Evolutionary conservation across 208 protist species (phyloP).

Genomic region (Trypanosoma lewisi): DNA sequence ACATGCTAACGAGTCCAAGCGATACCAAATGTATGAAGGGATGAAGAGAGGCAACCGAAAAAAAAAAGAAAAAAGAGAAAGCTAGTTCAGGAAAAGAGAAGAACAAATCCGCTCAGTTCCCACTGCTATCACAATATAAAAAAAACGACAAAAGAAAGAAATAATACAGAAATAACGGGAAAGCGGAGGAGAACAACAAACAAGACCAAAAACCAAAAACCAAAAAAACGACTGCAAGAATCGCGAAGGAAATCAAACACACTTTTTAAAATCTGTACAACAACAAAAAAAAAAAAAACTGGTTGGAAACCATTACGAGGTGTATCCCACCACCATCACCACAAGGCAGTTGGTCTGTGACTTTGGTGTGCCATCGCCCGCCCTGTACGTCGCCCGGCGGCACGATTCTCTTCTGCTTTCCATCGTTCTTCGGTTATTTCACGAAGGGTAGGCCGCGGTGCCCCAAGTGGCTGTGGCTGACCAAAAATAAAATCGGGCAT

Average conservation of each 20-base stretch:
- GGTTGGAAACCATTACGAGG: neutral
- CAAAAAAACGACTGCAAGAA: neutral
- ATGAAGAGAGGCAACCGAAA: too few relatives aligned
- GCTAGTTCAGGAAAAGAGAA: too few relatives aligned
- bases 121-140: too few relatives aligned
- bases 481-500: constrained; percentile 52
- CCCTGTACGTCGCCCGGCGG: constrained; percentile 47
- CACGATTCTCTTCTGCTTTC: constrained; percentile 34
- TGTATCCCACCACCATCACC: too few relatives aligned
- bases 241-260: too few relatives aligned
- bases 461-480: constrained; percentile 14
- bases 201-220: neutral
- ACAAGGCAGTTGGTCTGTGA: constrained; percentile 58
- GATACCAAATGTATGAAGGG: too few relatives aligned
- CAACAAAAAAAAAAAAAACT: neutral
- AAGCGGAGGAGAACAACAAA: neutral
- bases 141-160: constrained; percentile 24
- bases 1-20: too few relatives aligned
- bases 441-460: constrained; percentile 30
- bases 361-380: constrained; percentile 44
- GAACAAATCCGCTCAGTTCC: too few relatives aligned
- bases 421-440: constrained; percentile 49
- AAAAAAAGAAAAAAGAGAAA: too few relatives aligned
- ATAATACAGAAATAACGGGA: constrained; percentile 21
- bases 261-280: neutral